phyloP scores from a whole-genome alignment of 495 filamentous ascomycete species.

The Podospora pseudopauciseta region DNA sequence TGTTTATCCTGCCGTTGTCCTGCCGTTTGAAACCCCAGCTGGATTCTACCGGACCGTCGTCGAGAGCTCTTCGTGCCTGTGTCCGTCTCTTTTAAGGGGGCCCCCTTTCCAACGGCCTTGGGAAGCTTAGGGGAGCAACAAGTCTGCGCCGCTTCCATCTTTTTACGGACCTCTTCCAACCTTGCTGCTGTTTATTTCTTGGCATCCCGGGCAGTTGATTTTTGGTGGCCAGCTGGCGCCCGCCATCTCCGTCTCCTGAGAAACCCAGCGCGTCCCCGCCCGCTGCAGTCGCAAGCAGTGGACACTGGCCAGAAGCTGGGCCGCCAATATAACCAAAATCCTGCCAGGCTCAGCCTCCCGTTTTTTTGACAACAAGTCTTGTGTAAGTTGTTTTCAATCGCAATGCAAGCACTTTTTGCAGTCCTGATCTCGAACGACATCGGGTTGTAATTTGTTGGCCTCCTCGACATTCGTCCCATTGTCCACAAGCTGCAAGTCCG shows the following conservation, averaged over 20 bases:
- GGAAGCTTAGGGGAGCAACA: not conserved
- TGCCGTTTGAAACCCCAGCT: slow-evolving; percentile 31
- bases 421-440: not conserved
- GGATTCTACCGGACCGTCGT: slow-evolving; percentile 15
- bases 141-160: slow-evolving; percentile 10
- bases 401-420: slow-evolving; percentile 14
- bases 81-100: not conserved
- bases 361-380: slow-evolving; percentile 23
- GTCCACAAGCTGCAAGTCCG: not conserved
- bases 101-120: slow-evolving; percentile 3
- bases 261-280: slow-evolving; percentile 14
- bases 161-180: not conserved
- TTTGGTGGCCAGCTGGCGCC: slow-evolving; percentile 13
- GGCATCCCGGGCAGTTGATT: slow-evolving; percentile 6
- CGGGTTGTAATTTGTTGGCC: slow-evolving; percentile 3
- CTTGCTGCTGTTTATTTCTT: slow-evolving; percentile 3
- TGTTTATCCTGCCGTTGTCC: slow-evolving; percentile 17
- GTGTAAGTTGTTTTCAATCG: slow-evolving; percentile 22
- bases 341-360: slow-evolving; percentile 15
- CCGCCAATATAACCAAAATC: slow-evolving; percentile 24
- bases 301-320: slow-evolving; percentile 19
- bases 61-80: not conserved
- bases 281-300: slow-evolving; percentile 15
- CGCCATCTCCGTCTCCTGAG: slow-evolving; percentile 25
- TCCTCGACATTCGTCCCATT: not conserved